A percentile compares a stretch with the other conserved stretches of the same genome.
phyloP scores from a whole-genome alignment of 2,329 filamentous ascomycete genomes.

The Alternaria sp. region DNA sequence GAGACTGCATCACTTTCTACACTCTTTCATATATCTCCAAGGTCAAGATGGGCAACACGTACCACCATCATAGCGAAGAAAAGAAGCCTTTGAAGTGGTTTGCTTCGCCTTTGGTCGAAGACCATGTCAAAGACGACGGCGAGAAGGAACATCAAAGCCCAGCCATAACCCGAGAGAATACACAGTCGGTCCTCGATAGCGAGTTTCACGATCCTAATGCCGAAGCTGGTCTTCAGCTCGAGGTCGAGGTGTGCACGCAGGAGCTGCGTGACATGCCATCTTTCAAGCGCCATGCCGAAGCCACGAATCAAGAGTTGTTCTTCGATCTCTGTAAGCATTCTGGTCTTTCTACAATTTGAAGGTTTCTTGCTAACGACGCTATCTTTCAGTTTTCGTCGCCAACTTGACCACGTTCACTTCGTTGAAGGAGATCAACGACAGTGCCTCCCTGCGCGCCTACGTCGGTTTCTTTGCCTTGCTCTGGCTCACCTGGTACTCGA shows the following conservation, averaged over 20 bases:
- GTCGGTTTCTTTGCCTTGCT: constrained; percentile 64
- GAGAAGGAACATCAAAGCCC: neutral
- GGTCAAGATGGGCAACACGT: neutral
- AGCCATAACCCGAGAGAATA: neutral
- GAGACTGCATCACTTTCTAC: neutral
- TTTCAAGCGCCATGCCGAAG: constrained; percentile 2
- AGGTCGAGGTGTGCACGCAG: neutral
- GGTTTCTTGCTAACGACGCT: neutral
- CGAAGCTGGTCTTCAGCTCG: neutral
- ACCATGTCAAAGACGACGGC: neutral
- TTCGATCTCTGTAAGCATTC: neutral
- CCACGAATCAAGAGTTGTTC: constrained; percentile 4
- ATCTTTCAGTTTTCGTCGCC: neutral
- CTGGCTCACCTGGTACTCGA: constrained; percentile 73
- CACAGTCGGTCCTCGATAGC: neutral
- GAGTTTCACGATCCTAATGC: neutral
- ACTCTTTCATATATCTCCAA: neutral
- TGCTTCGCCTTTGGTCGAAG: neutral
- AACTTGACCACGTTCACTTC: constrained; percentile 69
- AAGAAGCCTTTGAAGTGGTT: constrained; percentile 2
- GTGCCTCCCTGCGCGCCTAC: constrained; percentile 51
- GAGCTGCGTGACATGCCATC: neutral
- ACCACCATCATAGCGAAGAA: neutral
- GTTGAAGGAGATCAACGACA: constrained; percentile 61
- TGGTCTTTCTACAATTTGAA: neutral